Base-by-base conservation (phyloP, 2,329 filamentous ascomycete species). In the Botrytis medusae region DNA sequence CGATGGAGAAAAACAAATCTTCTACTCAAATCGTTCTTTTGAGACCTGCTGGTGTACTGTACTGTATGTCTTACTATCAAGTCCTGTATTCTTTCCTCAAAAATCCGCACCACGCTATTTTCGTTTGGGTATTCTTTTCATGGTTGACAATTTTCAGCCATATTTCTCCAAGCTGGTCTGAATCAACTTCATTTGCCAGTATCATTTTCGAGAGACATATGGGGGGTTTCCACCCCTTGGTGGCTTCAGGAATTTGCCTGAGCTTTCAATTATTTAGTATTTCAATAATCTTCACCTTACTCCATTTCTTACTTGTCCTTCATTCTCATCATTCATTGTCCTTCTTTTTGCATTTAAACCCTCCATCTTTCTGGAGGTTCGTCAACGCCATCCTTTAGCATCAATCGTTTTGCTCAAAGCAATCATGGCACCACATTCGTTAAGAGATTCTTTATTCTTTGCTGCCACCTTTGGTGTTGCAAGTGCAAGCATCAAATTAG, bases 401-500 rank as follows among this genome's bases (percentile, higher is more conserved):
- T 72, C 69, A 67, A 46, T 72, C 69, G 7, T 67, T 72, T 44
- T 67, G 61, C 60, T 67, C 42, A 61, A 72, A 67, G 69, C 46
- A 72, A 72, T 34, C 46, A 72, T 72, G 69, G 69, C 46, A 72
- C 60, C 69, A 67, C 69, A 29, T 65, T 72, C 69, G 46, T 67
- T 72, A 64, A 67, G 37, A 67, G 61, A 57, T 54, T 67, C 44
- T 12, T 46, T 72, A n/a, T 65, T 72, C 37, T 67, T 72, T 16
- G 69, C 69, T 25, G 46, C 60, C 29, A 72, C 46, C 12, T 67
- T 72, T 67, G 69, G 60, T 72, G 44, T 54, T 72, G 69, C 69
- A 44, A 72, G 69, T 44, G 69, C 69, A 72, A 72, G 37, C 60
- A 72, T 72, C 61, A 72, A 67, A 32, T 67, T 72, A 34, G 69